phyloP scores from a whole-genome alignment of 202 grass and related monocot species.

The Zizania palustris region DNA sequence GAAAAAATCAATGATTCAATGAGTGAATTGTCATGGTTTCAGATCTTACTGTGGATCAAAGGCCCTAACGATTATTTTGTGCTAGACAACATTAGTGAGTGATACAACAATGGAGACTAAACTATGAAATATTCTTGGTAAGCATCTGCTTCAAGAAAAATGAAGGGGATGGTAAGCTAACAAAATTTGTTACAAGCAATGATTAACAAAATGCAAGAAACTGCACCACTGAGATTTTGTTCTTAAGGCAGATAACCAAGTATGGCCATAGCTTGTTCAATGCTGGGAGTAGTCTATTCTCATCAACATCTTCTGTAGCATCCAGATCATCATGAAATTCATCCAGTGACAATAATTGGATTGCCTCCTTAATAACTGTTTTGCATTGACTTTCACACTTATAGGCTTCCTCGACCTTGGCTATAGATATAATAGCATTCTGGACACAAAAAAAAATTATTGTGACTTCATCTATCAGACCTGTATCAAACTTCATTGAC shows the following conservation, averaged over 20 bases:
- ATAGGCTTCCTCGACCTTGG: slow-evolving; percentile 85
- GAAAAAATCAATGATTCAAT: not conserved
- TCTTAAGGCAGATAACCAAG: slow-evolving; percentile 84
- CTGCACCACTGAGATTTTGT: slow-evolving; percentile 85
- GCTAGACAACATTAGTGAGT: not conserved
- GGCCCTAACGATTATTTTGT: not conserved
- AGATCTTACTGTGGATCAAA: slow-evolving; percentile 15
- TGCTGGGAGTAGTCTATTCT: slow-evolving; percentile 88
- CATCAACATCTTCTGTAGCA: slow-evolving; percentile 64
- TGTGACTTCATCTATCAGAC: slow-evolving; percentile 12
- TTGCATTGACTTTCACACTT: slow-evolving; percentile 80
- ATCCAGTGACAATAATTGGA: slow-evolving; percentile 71
- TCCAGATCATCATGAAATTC: slow-evolving; percentile 63
- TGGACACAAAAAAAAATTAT: slow-evolving; percentile 35
- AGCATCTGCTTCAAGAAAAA: slow-evolving; percentile 7
- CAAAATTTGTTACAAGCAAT: slow-evolving; percentile 26
- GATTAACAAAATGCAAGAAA: slow-evolving; percentile 30
- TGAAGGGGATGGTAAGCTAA: slow-evolving; percentile 14
- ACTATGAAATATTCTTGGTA: slow-evolving; percentile 20
- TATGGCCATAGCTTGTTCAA: slow-evolving; percentile 99
- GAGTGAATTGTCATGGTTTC: not conserved
- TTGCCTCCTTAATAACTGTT: slow-evolving; percentile 65
- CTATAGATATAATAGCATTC: slow-evolving; percentile 67
- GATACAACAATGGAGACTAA: slow-evolving; percentile 12
- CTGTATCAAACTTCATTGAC: not conserved